phyloP scores from a whole-genome alignment of 192 early-diverging fungal genomes.

The Coemansia umbellata region DNA sequence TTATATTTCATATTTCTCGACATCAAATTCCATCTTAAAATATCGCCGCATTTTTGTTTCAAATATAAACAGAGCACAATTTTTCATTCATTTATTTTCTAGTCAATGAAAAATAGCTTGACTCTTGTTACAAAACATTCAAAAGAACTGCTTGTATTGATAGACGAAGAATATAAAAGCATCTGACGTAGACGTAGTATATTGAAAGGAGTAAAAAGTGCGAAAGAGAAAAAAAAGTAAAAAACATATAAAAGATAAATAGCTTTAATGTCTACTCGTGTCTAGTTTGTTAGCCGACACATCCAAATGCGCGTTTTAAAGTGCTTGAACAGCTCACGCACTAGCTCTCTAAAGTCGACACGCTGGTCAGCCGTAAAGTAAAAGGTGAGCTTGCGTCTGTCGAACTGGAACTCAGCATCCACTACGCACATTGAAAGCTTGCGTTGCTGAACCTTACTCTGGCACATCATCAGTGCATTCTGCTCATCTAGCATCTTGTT shows the following conservation, averaged over 20 bases:
- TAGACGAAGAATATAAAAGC: not conserved
- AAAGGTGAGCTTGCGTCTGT: constrained; percentile 94
- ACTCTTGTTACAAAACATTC: not conserved
- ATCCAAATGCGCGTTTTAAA: constrained; percentile 99
- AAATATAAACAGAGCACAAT: no score
- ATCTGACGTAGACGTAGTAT: not conserved
- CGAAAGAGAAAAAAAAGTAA: not conserved
- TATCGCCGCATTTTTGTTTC: not conserved
- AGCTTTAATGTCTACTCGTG: not conserved
- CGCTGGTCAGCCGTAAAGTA: constrained; percentile 92
- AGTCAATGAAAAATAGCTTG: no score
- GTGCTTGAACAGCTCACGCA: constrained; percentile 92
- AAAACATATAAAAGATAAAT: not conserved
- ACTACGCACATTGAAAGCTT: constrained; percentile 94
- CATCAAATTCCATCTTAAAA: not conserved
- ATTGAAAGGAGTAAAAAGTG: not conserved
- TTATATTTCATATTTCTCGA: no score
- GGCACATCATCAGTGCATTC: constrained; percentile 82
- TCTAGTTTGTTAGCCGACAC: constrained; percentile 49
- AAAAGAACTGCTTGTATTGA: not conserved
- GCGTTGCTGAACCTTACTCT: constrained; percentile 83
- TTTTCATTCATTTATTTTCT: no score
- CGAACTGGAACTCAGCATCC: constrained; percentile 98
- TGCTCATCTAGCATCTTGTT: constrained; percentile 87
- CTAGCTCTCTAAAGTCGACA: constrained; percentile 95